Evolutionary conservation across 257 asterid genomes (phyloP).

Genomic region (Salvia rosmarinus): DNA sequence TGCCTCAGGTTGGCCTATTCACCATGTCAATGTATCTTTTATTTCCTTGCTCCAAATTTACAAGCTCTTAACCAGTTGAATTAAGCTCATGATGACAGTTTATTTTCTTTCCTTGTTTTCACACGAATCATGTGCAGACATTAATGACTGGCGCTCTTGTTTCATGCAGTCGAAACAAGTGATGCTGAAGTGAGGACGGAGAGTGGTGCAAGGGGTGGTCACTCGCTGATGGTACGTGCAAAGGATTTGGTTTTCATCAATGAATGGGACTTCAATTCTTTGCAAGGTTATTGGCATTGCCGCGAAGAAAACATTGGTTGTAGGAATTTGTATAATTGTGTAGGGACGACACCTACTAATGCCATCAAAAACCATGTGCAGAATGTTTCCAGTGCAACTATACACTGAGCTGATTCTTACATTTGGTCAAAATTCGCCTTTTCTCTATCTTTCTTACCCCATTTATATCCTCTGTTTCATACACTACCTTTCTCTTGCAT

Average conservation of each 20-base stretch:
- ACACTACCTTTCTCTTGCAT: neutral
- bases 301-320: constrained; percentile 12
- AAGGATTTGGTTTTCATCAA: constrained; percentile 23
- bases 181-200: constrained; percentile 28
- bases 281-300: constrained; percentile 30
- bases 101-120: neutral
- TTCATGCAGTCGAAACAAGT: constrained; percentile 41
- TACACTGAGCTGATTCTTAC: constrained; percentile 33
- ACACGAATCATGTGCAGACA: neutral
- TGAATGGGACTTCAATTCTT: constrained; percentile 35
- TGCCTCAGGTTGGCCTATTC: neutral
- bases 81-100: too few species aligned
- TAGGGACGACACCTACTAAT: constrained; percentile 34
- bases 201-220: constrained; percentile 39
- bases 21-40: neutral
- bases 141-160: neutral
- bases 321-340: constrained; percentile 41
- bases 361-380: constrained; percentile 40
- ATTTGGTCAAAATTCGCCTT: neutral
- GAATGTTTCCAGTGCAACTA: constrained; percentile 42
- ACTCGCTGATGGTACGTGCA: constrained; percentile 31
- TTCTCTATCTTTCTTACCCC: neutral
- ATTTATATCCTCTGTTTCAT: neutral
- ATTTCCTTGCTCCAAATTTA: too few species aligned
- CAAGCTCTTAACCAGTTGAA: too few species aligned